Evolutionary conservation across 495 filamentous ascomycete genomes (phyloP), one percentile per base, ranked within the genome.

Genomic region (Parathielavia hyrcaniae): DNA sequence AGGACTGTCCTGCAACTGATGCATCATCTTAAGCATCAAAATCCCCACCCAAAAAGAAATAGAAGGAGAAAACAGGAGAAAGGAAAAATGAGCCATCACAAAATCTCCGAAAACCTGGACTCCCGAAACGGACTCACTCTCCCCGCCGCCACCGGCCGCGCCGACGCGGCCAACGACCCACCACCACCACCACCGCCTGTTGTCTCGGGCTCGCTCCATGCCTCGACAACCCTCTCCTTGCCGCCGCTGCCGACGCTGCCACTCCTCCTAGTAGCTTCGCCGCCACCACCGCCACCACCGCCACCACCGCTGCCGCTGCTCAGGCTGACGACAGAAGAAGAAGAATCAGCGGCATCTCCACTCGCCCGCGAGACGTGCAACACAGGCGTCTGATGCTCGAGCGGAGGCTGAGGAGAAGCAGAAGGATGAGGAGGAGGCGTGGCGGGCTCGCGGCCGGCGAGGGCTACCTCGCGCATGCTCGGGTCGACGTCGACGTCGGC

Each of bases 401-500:
- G 8, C n/a, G 46, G 20, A 30, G 19, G 0, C n/a, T n/a, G n/a
- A 32, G 11, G 32, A 17, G 48, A 1, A 12, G 48, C 14, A n/a
- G n/a, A n/a, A n/a, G n/a, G n/a, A n/a, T n/a, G 32, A 12, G 9
- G 17, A 19, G 8, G 16, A 11, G 13, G 10, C 12, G 44, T 12
- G n/a, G 34, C 22, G 34, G 16, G 20, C 50, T 32, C 14, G 3
- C 40, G 48, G 1, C 76, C 76, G 7, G 77, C 79, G 69, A 81
- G 62, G 12, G 79, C 77, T 1, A 81, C 78, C 50, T 81, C 78
- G 22, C 75, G 76, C 54, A 77, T 69, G 53, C 73, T 76, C 8
- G 70, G 16, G 43, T 58, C 20, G 10, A 38, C 16, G 12, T 16
- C 11, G 20, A 20, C 3, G 49, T n/a, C n/a, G n/a, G n/a, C n/a